Evolutionary conservation across 495 filamentous ascomycete species (phyloP).

Genomic region (Penicillium lividum): DNA sequence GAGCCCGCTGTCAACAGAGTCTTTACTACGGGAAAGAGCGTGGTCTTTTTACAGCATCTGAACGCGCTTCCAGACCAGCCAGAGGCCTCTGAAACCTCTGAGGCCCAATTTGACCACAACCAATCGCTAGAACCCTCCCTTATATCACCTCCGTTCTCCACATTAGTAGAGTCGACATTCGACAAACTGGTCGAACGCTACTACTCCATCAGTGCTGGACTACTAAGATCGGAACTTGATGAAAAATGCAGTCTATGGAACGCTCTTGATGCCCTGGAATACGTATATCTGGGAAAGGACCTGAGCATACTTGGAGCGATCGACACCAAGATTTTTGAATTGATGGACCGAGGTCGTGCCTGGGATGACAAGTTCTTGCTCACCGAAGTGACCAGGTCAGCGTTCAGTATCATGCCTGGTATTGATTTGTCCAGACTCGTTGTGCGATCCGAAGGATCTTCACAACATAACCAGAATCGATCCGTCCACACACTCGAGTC

Average conservation of each 20-base stretch:
- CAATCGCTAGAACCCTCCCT: conserved; percentile 38
- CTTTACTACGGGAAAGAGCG: conserved; percentile 84
- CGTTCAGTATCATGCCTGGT: conserved; percentile 53
- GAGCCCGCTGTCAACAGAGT: conserved; percentile 66
- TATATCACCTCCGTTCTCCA: conserved; percentile 69
- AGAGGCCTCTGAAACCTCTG: conserved; percentile 33
- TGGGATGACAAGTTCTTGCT: conserved; percentile 86
- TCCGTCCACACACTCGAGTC: conserved; percentile 54
- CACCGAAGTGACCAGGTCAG: conserved; percentile 73
- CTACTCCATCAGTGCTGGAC: conserved; percentile 64
- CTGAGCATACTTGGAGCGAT: conserved; percentile 63
- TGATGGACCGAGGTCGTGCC: conserved; percentile 65
- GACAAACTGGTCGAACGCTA: conserved; percentile 70
- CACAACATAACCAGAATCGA: conserved; percentile 21
- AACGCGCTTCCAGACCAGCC: conserved; percentile 26
- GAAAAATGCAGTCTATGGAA: conserved; percentile 65
- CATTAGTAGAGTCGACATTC: conserved; percentile 69
- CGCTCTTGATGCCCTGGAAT: conserved; percentile 65
- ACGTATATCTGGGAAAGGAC: conserved; percentile 73
- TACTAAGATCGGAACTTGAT: conserved; percentile 66
- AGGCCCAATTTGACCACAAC: conserved; percentile 57
- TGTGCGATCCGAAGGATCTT: conserved; percentile 41
- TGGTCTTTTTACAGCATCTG: conserved; percentile 74
- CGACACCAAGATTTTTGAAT: conserved; percentile 70
- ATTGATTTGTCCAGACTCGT: conserved; percentile 62